Percentiles rank a stretch among this genome's conserved stretches.
These are phyloP conservation scores for Amoebophrya sp. DNA, from an alignment of 169 alveolate species.

Conservation along the genomic window DNA sequence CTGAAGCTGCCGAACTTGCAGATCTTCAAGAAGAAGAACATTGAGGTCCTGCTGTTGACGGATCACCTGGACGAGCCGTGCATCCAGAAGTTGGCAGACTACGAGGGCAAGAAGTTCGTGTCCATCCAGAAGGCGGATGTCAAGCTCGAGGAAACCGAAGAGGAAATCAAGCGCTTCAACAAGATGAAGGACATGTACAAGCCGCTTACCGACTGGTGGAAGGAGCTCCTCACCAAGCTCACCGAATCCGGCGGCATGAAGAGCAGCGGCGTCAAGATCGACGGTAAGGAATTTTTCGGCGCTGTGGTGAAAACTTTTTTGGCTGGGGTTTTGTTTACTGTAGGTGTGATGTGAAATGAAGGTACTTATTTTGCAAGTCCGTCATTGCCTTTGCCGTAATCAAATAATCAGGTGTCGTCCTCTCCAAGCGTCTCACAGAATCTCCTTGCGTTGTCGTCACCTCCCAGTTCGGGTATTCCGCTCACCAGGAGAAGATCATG, in stretches of 20 bases:
- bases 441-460: constrained; percentile 57
- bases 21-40: constrained; percentile 76
- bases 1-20: constrained; percentile 83
- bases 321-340: too few species aligned
- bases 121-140: constrained; percentile 58
- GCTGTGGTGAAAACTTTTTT: too few species aligned
- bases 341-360: too few species aligned
- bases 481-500: constrained; percentile 57
- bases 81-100: constrained; percentile 54
- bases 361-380: neutral
- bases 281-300: neutral
- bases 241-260: constrained; percentile 42
- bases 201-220: constrained; percentile 51
- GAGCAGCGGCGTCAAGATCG: constrained; percentile 41
- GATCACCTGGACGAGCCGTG: constrained; percentile 93
- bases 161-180: constrained; percentile 49
- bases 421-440: constrained; percentile 52
- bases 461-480: constrained; percentile 55
- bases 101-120: constrained; percentile 57
- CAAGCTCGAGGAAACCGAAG: constrained; percentile 53
- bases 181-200: constrained; percentile 49
- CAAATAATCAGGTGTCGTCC: constrained; percentile 25
- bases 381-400: neutral
- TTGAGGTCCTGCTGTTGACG: constrained; percentile 85
- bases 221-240: constrained; percentile 43